These are phyloP conservation scores for Pseudohalonectria lignicola DNA, from an alignment of 2,329 filamentous ascomycete species.

Conservation along the genomic window DNA sequence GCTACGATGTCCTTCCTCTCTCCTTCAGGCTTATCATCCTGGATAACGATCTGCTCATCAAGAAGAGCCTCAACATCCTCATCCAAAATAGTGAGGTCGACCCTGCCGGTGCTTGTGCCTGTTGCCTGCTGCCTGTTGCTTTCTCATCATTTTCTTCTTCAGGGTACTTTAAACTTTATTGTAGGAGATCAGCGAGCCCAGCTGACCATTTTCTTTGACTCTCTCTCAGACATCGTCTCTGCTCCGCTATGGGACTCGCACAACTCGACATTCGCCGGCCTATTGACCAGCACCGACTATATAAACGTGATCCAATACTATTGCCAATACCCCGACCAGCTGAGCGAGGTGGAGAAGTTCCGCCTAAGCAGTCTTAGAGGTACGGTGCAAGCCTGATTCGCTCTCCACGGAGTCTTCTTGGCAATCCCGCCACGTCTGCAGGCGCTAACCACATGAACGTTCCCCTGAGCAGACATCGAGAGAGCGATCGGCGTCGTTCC, in stretches of 20 bases:
- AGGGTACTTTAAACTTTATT: neutral
- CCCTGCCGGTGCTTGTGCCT: too few relatives aligned
- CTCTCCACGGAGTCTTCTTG: neutral
- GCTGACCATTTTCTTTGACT: neutral
- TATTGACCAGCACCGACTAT: slow-evolving; percentile 92
- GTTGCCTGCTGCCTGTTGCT: too few relatives aligned
- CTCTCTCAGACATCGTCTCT: slow-evolving; percentile 73
- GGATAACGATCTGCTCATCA: slow-evolving; percentile 89
- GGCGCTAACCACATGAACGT: too few relatives aligned
- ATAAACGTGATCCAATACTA: slow-evolving; percentile 99
- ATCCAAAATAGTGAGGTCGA: slow-evolving; percentile 71
- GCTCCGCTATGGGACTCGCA: slow-evolving; percentile 95
- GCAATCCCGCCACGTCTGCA: neutral
- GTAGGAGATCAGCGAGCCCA: neutral
- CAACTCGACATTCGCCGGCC: slow-evolving; percentile 82
- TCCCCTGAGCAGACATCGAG: slow-evolving; percentile 92
- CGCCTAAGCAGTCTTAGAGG: slow-evolving; percentile 83
- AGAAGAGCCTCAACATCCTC: slow-evolving; percentile 91
- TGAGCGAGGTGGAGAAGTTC: slow-evolving; percentile 87
- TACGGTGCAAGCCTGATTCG: too few relatives aligned
- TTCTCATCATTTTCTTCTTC: neutral
- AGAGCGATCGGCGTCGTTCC: slow-evolving; percentile 83
- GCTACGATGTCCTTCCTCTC: slow-evolving; percentile 93
- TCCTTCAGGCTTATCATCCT: slow-evolving; percentile 94
- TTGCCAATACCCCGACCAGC: slow-evolving; percentile 87